Percentiles rank a stretch among this genome's conserved stretches.
Evolutionary conservation across 495 filamentous ascomycete species (phyloP).

Genomic region (Xylaria venustula): DNA sequence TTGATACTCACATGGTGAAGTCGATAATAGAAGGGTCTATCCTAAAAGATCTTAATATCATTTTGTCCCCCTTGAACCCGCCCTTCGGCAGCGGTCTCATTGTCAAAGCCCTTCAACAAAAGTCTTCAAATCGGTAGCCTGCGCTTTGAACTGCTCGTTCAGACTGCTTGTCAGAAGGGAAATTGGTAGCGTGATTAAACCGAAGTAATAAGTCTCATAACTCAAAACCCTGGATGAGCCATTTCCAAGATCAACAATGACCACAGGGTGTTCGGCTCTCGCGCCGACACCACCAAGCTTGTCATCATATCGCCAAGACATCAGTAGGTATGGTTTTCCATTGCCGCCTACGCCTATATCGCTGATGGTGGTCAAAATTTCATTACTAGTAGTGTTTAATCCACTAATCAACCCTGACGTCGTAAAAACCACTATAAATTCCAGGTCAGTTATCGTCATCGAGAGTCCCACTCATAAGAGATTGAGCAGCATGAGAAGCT

Average conservation of each 20-base stretch:
- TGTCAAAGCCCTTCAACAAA: slow-evolving; percentile 19
- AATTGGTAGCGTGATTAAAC: slow-evolving; percentile 16
- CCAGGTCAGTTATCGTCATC: neutral
- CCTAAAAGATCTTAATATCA: no score
- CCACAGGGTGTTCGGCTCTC: slow-evolving; percentile 20
- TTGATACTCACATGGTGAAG: no score
- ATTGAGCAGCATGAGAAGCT: neutral
- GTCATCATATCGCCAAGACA: slow-evolving; percentile 23
- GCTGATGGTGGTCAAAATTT: slow-evolving; percentile 24
- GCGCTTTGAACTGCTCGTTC: slow-evolving; percentile 17
- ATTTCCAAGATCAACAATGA: slow-evolving; percentile 17
- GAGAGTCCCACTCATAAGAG: no score
- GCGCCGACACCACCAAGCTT: slow-evolving; percentile 14
- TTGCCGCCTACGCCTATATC: neutral
- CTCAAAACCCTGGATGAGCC: slow-evolving; percentile 23
- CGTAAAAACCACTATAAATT: slow-evolving; percentile 19
- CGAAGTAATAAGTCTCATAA: slow-evolving; percentile 32
- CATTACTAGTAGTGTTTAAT: slow-evolving; percentile 28
- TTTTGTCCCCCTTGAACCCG: no score
- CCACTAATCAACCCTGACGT: slow-evolving; percentile 21
- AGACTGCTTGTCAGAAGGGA: slow-evolving; percentile 17
- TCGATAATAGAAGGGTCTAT: no score
- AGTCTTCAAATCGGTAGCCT: slow-evolving; percentile 23
- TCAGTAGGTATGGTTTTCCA: slow-evolving; percentile 12
- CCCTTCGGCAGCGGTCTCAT: no score